Percentiles rank a stretch among this genome's conserved stretches.
phyloP scores from a whole-genome alignment of 192 early-diverging fungal genomes.

The Podila verticillata region DNA sequence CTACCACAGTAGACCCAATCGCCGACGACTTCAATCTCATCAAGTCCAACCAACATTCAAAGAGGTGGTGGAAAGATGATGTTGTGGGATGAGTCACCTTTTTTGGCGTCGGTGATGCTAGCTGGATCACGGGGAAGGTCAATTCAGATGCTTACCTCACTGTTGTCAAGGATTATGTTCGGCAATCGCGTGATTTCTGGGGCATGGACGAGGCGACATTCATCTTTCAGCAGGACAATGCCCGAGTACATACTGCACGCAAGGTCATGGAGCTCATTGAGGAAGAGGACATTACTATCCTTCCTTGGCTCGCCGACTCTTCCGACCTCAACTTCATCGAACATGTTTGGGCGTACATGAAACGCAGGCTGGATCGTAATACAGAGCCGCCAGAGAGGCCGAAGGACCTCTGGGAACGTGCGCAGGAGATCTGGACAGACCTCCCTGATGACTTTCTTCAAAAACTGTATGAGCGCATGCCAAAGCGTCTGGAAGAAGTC shows the following conservation, averaged over 20 bases:
- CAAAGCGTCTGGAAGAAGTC: too few species aligned
- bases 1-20: not conserved
- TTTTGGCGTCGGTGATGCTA: not conserved
- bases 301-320: slow-evolving; percentile 14
- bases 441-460: too few species aligned
- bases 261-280: not conserved
- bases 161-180: slow-evolving; percentile 7
- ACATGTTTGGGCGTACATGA: not conserved
- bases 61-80: slow-evolving; percentile 13
- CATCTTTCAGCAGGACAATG: slow-evolving; percentile 29
- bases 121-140: slow-evolving; percentile 9
- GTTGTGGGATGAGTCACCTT: slow-evolving; percentile 18
- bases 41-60: slow-evolving; percentile 3
- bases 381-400: not conserved
- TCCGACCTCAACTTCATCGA: slow-evolving; percentile 16
- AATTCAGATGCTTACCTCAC: slow-evolving; percentile 11
- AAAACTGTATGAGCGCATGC: too few species aligned
- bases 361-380: not conserved
- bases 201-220: slow-evolving; percentile 4
- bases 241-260: slow-evolving; percentile 2
- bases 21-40: not conserved
- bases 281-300: not conserved
- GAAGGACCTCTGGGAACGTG: too few species aligned
- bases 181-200: not conserved
- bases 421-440: too few species aligned